These are phyloP conservation scores for Trametes coccinea DNA, from an alignment of 768 basidiomycete genomes.

Conservation along the genomic window DNA sequence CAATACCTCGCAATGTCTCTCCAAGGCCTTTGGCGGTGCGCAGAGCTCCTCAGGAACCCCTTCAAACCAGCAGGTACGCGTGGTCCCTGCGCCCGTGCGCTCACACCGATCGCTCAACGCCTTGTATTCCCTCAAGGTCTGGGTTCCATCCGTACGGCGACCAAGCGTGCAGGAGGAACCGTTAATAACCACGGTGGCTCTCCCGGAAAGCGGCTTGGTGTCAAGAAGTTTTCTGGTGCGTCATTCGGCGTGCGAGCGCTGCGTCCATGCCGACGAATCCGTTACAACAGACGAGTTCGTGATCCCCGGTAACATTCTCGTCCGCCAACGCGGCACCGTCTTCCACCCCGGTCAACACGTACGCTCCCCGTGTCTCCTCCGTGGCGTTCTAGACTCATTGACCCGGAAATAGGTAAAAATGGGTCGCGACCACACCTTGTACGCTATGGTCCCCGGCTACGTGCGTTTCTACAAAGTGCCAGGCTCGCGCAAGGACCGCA, in stretches of 20 bases:
- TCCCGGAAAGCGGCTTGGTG: conserved; percentile 88
- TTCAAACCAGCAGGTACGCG: conserved; percentile 18
- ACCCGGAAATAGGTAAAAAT: conserved; percentile 65
- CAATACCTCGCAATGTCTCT: conserved; percentile 20
- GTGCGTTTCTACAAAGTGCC: conserved; percentile 92
- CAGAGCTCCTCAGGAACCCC: conserved; percentile 15
- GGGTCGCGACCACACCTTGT: conserved; percentile 94
- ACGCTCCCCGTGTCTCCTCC: conserved; percentile 31
- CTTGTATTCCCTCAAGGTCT: conserved; percentile 34
- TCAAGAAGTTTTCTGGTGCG: conserved; percentile 95
- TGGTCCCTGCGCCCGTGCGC: background rate
- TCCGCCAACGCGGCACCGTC: conserved; percentile 88
- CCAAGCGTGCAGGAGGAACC: conserved; percentile 94
- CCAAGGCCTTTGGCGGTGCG: conserved; percentile 15
- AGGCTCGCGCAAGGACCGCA: conserved; percentile 70
- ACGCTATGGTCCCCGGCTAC: conserved; percentile 85
- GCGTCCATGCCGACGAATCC: background rate
- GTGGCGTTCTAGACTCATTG: background rate
- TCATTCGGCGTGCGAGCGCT: conserved; percentile 2
- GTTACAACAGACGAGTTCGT: conserved; percentile 75
- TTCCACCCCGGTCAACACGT: conserved; percentile 96
- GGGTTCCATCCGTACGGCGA: conserved; percentile 86
- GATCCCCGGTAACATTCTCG: conserved; percentile 93
- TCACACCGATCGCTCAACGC: background rate
- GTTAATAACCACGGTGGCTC: conserved; percentile 92